Percentiles rank a stretch among this genome's conserved stretches.
Evolutionary conservation across 257 asterid species (phyloP).

Genomic region (Solanum medicagineum): DNA sequence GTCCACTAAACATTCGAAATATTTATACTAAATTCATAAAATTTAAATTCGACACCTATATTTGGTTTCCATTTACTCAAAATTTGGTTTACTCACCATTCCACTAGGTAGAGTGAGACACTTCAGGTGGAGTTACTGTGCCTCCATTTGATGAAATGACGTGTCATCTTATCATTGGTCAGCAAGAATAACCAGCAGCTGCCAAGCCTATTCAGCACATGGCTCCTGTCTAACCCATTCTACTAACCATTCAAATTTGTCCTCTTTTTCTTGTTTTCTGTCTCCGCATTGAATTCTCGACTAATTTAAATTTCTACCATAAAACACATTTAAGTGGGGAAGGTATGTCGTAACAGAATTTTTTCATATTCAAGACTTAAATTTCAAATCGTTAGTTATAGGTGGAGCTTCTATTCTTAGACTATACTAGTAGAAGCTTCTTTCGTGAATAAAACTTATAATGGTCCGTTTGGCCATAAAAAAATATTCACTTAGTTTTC

Average conservation of each 20-base stretch:
- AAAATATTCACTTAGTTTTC: too few species aligned
- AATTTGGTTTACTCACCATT: background rate
- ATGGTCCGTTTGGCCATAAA: too few species aligned
- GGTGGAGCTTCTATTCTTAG: background rate
- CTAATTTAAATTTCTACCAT: background rate
- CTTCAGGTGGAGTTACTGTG: background rate
- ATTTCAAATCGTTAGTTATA: background rate
- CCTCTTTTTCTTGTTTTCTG: background rate
- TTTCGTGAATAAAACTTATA: background rate
- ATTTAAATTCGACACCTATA: background rate
- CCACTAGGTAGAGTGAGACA: background rate
- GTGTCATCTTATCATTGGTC: background rate
- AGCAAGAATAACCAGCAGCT: background rate
- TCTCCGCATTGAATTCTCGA: background rate
- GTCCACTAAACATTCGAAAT: background rate
- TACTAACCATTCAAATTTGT: background rate
- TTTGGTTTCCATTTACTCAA: background rate
- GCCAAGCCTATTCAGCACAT: slow-evolving; percentile 1
- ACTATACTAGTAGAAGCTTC: background rate
- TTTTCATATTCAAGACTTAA: background rate
- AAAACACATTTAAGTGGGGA: background rate
- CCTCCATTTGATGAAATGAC: background rate
- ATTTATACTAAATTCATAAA: background rate
- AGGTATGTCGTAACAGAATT: background rate
- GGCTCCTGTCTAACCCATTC: background rate